Base-by-base conservation (phyloP, 495 filamentous ascomycete species). In the Talaromyces wortmannii region DNA sequence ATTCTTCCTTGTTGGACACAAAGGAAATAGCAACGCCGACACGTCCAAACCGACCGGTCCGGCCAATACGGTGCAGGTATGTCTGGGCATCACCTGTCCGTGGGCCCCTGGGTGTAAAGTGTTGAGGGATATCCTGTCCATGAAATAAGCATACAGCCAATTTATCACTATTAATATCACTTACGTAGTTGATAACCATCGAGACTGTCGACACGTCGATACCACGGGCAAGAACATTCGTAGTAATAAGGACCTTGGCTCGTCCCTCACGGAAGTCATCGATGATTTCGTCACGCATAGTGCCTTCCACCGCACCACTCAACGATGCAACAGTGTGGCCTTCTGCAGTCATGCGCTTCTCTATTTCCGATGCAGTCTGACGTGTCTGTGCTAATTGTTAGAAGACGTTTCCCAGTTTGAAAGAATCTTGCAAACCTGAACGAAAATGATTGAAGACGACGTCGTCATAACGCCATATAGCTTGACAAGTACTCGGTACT, bases 191-290 rank as follows among this genome's bases (percentile, higher is more conserved):
- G 72, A 99, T 86, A 33, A 99, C 95, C 80, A 99, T 89, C 15
- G 90, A 95, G 3, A 97, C 95, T 16, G 91, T 91, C 31, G 91
- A 90, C 10, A 99, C 91, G 71, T 99, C 95, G 57, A 99, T 97
- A 61, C 95, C 95, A 63, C 95, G 90, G 6, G 95, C 88, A 49
- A 99, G 82, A 40, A 99, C 92, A 65, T 99, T 97, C 61, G 95
- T 99, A 0, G 95, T 92, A 64, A 97, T 97, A 55, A 99, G 85
- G n/a, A 99, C 94, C 77, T 97, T 99, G 51, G 90, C 88, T 29
- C 82, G 76, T 49, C 92, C 91, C 17, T 67, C 78, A 56, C 94
- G 87, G 84, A 97, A 99, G 11, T 85, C 72, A 61, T 96, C 88
- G 57, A 99, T 88, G 57, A 97, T 82, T 0, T 73, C 66, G 63